Base-by-base conservation (phyloP, 1,139 yeast genomes). In the Sugiyamaella japonica region DNA sequence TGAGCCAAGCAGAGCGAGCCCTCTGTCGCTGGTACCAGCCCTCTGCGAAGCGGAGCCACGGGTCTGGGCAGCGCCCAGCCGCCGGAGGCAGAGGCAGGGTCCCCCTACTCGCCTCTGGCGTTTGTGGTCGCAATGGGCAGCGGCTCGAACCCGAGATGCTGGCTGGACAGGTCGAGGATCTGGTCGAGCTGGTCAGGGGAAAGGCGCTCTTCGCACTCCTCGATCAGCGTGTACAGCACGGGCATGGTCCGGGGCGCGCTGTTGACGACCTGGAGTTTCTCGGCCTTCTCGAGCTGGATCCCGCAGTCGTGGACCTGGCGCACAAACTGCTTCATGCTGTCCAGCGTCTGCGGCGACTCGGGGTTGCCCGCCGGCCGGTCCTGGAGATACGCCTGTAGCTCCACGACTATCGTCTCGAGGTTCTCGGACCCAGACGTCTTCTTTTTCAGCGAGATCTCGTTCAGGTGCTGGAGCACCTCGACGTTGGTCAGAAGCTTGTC, bases 151-250 rank as follows among this genome's bases (percentile, higher is more conserved):
- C 66, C 64, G 10, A 63, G 56, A 25, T 53, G 50, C 25, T 55
- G 45, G 8, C 28, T 37, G 17, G 58, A 50, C 17, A 63, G 48
- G 15, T 59, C 60, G 28, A 63, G 40, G 15, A 63, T 15, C 3
- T 36, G 42, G 8, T 63, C 55, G 16, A 57, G 77, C 56, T 82
- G 78, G 1, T 81, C 86, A 56, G 85, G 87, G 17, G 76, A 72
- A 64, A 89, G 85, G 61, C 98, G 76, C 61, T 81, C 84, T 62
- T 91, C 98, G 69, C 97, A 91, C 69, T 93, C 98, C 66, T 93
- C 99, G 2, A 93, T 84, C 42, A 91, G 75, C 0, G 93, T 78
- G 69, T 83, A 89, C 54, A 93, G 76, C 41, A 82, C 85, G 3
- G 90, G 97, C 76, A 89, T 73, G 1, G 90, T 82, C 48, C 85